Conservation (phyloP, 2,329 filamentous ascomycete species). For the Endocalyx cinctus region DNA sequence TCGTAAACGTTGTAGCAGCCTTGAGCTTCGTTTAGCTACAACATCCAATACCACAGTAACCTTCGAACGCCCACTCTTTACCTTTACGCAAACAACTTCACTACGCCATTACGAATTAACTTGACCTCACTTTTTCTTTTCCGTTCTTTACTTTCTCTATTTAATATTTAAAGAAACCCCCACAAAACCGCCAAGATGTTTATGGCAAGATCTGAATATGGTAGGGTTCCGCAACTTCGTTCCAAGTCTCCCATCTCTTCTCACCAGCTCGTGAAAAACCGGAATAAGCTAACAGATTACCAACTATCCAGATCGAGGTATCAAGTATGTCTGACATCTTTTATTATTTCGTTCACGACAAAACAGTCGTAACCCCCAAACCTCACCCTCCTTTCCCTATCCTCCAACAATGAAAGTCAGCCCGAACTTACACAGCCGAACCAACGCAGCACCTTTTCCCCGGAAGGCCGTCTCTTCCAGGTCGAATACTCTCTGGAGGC, state of each 20-base stretch:
- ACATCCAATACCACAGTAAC: constrained; percentile 9
- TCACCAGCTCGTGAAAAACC: too few relatives aligned
- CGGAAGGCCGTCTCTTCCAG: constrained; percentile 98
- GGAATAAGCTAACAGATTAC: constrained; percentile 20
- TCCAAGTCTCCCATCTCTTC: too few relatives aligned
- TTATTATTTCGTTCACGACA: too few relatives aligned
- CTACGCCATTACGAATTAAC: too few relatives aligned
- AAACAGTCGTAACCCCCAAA: too few relatives aligned
- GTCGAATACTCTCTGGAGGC: constrained; percentile 99
- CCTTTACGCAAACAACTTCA: constrained; percentile 3
- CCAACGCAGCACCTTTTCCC: constrained; percentile 84
- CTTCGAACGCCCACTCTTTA: constrained; percentile 6
- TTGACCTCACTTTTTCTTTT: background rate
- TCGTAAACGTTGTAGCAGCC: constrained; percentile 31
- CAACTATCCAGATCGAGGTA: constrained; percentile 76
- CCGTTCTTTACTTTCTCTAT: background rate
- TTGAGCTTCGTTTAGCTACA: constrained; percentile 22
- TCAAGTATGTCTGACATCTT: constrained; percentile 70
- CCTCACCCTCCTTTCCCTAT: constrained; percentile 10
- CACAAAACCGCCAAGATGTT: constrained; percentile 72
- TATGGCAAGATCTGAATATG: constrained; percentile 99
- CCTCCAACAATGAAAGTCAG: background rate
- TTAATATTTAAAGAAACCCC: constrained; percentile 7
- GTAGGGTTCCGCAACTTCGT: too few relatives aligned
- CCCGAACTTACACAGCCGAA: constrained; percentile 6